Evolutionary conservation across 257 asterid species (phyloP).

Genomic region (Salvia miltiorrhiza): DNA sequence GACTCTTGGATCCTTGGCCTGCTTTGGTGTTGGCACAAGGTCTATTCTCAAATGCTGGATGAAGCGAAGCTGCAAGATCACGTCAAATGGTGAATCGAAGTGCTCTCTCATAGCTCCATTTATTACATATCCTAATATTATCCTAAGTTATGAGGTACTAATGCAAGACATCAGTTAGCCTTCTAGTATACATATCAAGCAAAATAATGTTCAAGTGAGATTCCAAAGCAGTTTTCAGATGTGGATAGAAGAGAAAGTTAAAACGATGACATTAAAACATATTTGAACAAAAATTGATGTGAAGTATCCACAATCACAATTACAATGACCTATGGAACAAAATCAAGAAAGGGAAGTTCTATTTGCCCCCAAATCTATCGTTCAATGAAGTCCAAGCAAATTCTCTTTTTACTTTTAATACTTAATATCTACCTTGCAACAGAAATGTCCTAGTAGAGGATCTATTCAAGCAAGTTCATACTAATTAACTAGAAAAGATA

Average conservation of each 20-base stretch:
- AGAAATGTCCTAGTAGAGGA: neutral
- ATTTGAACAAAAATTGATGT: neutral
- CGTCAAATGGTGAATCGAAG: neutral
- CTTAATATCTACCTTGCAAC: neutral
- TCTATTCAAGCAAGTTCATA: neutral
- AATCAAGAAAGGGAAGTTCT: neutral
- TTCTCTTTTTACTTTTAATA: too few species aligned
- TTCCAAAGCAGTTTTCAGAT: neutral
- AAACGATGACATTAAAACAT: neutral
- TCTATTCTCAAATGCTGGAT: slow-evolving; percentile 45
- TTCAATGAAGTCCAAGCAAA: neutral
- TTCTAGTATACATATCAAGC: too few species aligned
- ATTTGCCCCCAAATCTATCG: neutral
- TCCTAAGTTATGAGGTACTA: neutral
- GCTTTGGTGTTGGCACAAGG: slow-evolving; percentile 27
- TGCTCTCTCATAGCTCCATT: neutral
- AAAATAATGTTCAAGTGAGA: neutral
- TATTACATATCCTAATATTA: neutral
- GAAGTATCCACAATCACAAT: neutral
- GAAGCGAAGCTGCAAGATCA: slow-evolving; percentile 49
- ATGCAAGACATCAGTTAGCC: too few species aligned
- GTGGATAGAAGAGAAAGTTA: neutral
- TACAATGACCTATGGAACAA: neutral
- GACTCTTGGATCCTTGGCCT: neutral
- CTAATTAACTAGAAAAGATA: neutral